Evolutionary conservation across 768 basidiomycete species (phyloP).

Genomic region (Phaeotremella fagi): DNA sequence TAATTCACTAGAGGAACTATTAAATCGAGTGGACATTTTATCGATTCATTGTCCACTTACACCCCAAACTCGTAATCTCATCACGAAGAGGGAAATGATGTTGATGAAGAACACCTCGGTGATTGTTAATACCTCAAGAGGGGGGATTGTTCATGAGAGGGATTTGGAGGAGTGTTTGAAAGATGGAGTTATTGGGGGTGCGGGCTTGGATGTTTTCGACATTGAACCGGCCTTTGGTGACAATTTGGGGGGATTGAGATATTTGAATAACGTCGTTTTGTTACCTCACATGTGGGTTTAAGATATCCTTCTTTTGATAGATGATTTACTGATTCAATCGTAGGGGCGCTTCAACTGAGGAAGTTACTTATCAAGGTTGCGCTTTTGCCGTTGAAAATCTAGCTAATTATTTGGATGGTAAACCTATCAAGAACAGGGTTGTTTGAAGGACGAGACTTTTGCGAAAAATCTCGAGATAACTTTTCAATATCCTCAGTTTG

Average conservation of each 20-base stretch:
- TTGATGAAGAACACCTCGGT: slow-evolving; percentile 39
- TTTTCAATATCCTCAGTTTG: too few relatives aligned
- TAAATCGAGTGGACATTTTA: slow-evolving; percentile 41
- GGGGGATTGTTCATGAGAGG: slow-evolving; percentile 43
- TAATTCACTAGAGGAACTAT: slow-evolving; percentile 36
- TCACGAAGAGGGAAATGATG: slow-evolving; percentile 32
- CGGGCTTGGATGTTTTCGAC: slow-evolving; percentile 43
- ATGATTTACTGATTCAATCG: not conserved
- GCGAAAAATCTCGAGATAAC: too few relatives aligned
- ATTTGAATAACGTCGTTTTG: slow-evolving; percentile 33
- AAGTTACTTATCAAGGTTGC: slow-evolving; percentile 29
- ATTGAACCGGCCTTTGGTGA: slow-evolving; percentile 36
- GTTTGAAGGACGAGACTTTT: too few relatives aligned
- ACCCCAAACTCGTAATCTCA: slow-evolving; percentile 34
- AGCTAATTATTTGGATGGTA: slow-evolving; percentile 37
- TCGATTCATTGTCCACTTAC: slow-evolving; percentile 48
- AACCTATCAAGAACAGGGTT: slow-evolving; percentile 26
- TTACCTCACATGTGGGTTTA: slow-evolving; percentile 41
- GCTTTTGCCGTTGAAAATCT: slow-evolving; percentile 33
- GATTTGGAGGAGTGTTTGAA: slow-evolving; percentile 29
- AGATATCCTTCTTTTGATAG: not conserved
- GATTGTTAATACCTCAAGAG: slow-evolving; percentile 48
- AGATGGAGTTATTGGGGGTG: slow-evolving; percentile 28
- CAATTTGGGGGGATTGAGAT: slow-evolving; percentile 29
- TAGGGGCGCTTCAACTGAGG: slow-evolving; percentile 39